Evolutionary conservation across 1,139 yeast species (phyloP).

Genomic region (Protomyces lactucae-debilis): DNA sequence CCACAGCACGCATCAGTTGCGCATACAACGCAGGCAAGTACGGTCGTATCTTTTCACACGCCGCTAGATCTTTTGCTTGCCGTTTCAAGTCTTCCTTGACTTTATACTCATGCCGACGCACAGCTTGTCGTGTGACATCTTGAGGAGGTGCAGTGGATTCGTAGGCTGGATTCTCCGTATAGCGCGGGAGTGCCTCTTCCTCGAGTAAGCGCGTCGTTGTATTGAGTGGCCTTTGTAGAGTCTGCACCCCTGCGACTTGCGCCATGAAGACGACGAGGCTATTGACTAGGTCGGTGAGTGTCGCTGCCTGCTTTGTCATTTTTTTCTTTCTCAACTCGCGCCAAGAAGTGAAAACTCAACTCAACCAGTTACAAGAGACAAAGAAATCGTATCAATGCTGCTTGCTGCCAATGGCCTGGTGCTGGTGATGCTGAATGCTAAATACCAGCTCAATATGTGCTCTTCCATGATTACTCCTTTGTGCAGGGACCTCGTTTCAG

Average conservation of each 20-base stretch:
- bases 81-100: conserved; percentile 9
- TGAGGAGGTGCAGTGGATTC: conserved; percentile 7
- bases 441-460: no score
- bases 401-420: no score
- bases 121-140: conserved; percentile 6
- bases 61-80: conserved; percentile 2
- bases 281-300: not conserved
- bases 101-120: conserved; percentile 4
- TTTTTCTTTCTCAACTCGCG: not conserved
- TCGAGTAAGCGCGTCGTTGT: not conserved
- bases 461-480: not conserved
- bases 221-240: not conserved
- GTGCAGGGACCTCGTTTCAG: not conserved
- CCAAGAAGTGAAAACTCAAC: not conserved
- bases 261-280: not conserved
- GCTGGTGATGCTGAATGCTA: no score
- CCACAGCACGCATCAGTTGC: conserved; percentile 11
- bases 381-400: not conserved
- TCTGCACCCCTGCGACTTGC: not conserved
- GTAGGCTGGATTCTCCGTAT: conserved; percentile 15
- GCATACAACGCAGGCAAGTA: conserved; percentile 9
- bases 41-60: conserved; percentile 8
- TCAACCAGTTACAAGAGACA: not conserved
- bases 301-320: not conserved
- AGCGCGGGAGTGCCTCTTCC: conserved; percentile 14